A percentile compares a stretch with the other conserved stretches of the same genome.
Evolutionary conservation across 805 yeast genomes (phyloP).

Genomic region (Candida boleticola): DNA sequence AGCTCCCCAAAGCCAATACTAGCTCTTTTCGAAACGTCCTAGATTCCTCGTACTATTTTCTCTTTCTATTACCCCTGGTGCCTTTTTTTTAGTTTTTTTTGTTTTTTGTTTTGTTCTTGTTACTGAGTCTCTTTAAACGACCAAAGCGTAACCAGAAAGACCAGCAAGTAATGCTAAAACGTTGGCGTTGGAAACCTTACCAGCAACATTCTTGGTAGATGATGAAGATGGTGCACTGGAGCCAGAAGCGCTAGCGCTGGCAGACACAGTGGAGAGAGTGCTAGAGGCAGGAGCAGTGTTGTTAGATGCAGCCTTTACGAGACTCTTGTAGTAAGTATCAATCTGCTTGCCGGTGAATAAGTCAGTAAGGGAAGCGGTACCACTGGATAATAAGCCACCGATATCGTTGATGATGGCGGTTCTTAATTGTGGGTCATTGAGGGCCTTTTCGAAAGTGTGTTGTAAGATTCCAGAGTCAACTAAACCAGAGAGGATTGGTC

Average conservation of each 20-base stretch:
- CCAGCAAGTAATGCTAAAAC: constrained; percentile 5
- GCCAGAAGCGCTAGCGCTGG: constrained; percentile 7
- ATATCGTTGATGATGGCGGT: constrained; percentile 21
- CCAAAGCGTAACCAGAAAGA: constrained; percentile 3
- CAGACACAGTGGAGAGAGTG: constrained; percentile 3
- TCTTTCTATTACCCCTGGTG: too few species aligned
- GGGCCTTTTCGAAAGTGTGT: constrained; percentile 20
- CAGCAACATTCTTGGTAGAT: neutral
- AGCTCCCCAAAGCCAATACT: too few species aligned
- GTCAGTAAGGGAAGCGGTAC: constrained; percentile 13
- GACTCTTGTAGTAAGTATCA: constrained; percentile 7
- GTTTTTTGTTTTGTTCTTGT: neutral
- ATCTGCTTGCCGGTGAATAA: constrained; percentile 10
- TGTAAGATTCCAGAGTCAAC: constrained; percentile 23
- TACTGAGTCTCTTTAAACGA: constrained; percentile 2
- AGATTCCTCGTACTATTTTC: too few species aligned
- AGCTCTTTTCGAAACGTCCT: too few species aligned
- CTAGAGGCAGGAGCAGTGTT: constrained; percentile 3
- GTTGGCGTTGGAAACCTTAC: neutral
- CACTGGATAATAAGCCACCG: constrained; percentile 17
- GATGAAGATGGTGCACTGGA: constrained; percentile 1
- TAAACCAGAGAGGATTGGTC: constrained; percentile 19
- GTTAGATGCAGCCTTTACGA: constrained; percentile 3
- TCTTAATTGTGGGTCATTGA: constrained; percentile 19
- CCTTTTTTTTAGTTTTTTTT: too few species aligned